phyloP scores from a whole-genome alignment of 768 basidiomycete species.

The Leccinum longicurvipes region DNA sequence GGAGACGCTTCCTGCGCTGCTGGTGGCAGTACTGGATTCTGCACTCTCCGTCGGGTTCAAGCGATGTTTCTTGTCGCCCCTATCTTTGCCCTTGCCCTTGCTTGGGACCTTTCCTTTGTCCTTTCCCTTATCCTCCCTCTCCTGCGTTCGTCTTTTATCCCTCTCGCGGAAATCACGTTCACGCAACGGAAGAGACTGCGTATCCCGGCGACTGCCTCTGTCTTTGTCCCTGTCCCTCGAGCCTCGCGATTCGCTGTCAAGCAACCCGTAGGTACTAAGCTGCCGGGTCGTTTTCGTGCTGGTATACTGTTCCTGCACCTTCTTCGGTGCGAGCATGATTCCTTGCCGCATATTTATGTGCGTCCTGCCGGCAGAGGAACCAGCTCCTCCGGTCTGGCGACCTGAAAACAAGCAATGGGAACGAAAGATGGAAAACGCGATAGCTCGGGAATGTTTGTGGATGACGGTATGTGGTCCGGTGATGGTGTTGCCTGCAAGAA shows the following conservation, averaged over 20 bases:
- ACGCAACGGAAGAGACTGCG: slow-evolving; percentile 13
- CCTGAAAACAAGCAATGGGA: slow-evolving; percentile 40
- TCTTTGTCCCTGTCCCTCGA: slow-evolving; percentile 16
- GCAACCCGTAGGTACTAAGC: slow-evolving; percentile 62
- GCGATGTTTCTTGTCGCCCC: slow-evolving; percentile 28
- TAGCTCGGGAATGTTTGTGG: slow-evolving; percentile 78
- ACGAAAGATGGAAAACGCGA: slow-evolving; percentile 77
- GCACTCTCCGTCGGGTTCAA: slow-evolving; percentile 30
- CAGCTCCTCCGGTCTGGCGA: slow-evolving; percentile 9
- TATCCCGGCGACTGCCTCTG: slow-evolving; percentile 14
- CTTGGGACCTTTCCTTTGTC: slow-evolving; percentile 20
- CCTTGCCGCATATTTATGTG: slow-evolving; percentile 30
- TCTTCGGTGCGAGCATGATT: slow-evolving; percentile 68
- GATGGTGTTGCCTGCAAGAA: slow-evolving; percentile 35
- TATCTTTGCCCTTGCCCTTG: slow-evolving; percentile 32
- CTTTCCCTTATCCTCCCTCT: slow-evolving; percentile 19
- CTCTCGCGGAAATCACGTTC: slow-evolving; percentile 26
- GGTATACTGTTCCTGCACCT: slow-evolving; percentile 77
- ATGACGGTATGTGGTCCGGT: slow-evolving; percentile 65
- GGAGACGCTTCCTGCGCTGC: slow-evolving; percentile 28
- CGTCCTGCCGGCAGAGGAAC: slow-evolving; percentile 13
- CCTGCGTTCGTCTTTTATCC: slow-evolving; percentile 15
- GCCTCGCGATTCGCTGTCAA: slow-evolving; percentile 42
- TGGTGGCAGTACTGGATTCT: slow-evolving; percentile 30
- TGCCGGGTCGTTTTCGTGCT: slow-evolving; percentile 71